phyloP scores from a whole-genome alignment of 1,284 basidiomycete genomes.

The Trichosporon inkin region DNA sequence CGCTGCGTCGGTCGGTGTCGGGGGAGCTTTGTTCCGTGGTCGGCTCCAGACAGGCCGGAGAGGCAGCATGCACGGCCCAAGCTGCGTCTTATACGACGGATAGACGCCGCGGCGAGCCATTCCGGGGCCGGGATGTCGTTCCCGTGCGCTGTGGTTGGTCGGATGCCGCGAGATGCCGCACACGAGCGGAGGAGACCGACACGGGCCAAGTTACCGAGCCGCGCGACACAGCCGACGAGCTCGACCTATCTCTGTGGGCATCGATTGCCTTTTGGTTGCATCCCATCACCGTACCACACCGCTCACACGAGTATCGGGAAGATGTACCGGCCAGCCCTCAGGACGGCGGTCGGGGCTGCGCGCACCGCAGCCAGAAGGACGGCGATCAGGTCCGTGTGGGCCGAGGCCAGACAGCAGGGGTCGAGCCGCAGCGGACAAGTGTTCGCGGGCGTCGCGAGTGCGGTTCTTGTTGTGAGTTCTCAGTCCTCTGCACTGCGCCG shows the following conservation, averaged over 20 bases:
- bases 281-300: too few species aligned
- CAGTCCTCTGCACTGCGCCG: neutral
- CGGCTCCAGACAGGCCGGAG: too few species aligned
- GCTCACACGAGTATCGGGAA: too few species aligned
- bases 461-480: neutral
- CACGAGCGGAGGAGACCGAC: neutral
- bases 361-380: neutral
- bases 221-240: slow-evolving; percentile 4
- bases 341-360: neutral
- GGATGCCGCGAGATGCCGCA: neutral
- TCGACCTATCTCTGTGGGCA: neutral
- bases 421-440: neutral
- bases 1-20: too few species aligned
- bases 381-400: neutral
- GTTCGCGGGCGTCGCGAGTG: neutral
- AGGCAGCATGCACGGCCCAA: too few species aligned
- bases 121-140: neutral
- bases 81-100: neutral
- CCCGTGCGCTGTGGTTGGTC: neutral
- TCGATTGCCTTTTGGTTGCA: too few species aligned
- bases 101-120: neutral
- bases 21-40: neutral
- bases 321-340: too few species aligned
- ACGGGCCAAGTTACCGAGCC: slow-evolving; percentile 2
- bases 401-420: neutral